These are phyloP conservation scores for Aspergillus latus DNA, from an alignment of 2,329 filamentous ascomycete species.

Conservation along the genomic window DNA sequence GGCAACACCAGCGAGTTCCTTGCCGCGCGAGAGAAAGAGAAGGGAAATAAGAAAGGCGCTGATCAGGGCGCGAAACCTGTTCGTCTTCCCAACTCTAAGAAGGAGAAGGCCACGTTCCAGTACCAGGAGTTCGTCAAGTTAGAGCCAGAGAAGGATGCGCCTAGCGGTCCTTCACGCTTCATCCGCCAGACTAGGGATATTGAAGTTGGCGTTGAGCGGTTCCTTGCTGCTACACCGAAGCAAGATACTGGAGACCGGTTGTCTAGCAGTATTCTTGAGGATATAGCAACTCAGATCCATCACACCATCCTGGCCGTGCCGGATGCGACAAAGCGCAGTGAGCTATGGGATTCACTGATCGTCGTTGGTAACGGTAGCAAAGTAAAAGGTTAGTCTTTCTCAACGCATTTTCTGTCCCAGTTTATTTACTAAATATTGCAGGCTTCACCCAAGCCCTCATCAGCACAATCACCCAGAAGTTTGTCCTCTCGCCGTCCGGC, in stretches of 20 bases:
- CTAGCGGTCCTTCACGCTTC: conserved; percentile 52
- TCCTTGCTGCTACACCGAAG: conserved; percentile 54
- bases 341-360: conserved; percentile 88
- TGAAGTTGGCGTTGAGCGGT: conserved; percentile 63
- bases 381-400: conserved; percentile 52
- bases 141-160: conserved; percentile 53
- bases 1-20: conserved; percentile 64
- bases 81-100: conserved; percentile 59
- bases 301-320: conserved; percentile 78
- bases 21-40: conserved; percentile 63
- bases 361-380: conserved; percentile 85
- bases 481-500: conserved; percentile 87
- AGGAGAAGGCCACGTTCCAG: conserved; percentile 59
- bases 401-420: not conserved
- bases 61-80: conserved; percentile 48
- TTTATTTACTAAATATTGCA: conserved; percentile 21
- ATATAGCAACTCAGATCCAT: conserved; percentile 80
- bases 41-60: conserved; percentile 54
- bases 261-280: conserved; percentile 70
- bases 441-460: conserved; percentile 90
- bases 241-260: conserved; percentile 33
- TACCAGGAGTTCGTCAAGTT: conserved; percentile 60
- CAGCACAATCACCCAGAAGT: conserved; percentile 73
- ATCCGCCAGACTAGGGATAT: conserved; percentile 56
- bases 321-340: conserved; percentile 78